Conservation (phyloP, 2,329 filamentous ascomycete species). For the Alternaria viburni region DNA sequence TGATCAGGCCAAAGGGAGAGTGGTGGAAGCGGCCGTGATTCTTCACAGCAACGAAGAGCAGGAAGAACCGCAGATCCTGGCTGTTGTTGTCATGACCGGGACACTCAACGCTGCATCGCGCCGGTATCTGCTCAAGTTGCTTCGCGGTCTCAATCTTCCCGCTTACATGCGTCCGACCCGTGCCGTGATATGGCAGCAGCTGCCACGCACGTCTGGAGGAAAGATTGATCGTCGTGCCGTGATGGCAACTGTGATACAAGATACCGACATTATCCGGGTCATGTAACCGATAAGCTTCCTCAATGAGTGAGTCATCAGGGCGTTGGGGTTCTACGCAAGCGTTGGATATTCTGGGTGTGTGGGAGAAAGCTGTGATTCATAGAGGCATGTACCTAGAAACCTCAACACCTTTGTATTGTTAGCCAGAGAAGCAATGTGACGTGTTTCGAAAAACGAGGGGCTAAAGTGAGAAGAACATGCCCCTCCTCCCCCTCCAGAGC, state of each 20-base stretch:
- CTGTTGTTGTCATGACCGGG: background rate
- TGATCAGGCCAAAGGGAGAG: background rate
- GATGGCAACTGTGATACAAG: background rate
- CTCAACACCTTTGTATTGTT: constrained; percentile 6
- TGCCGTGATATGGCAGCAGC: background rate
- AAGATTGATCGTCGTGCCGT: background rate
- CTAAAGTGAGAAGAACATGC: background rate
- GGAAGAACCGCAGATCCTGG: background rate
- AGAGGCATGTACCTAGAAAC: background rate
- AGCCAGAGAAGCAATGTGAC: constrained; percentile 14
- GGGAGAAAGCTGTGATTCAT: background rate
- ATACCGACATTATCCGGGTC: background rate
- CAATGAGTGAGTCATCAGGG: background rate
- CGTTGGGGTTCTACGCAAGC: no score
- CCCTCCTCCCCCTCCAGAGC: background rate
- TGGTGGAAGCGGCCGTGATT: background rate
- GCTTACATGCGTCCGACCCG: background rate
- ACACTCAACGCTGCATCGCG: background rate
- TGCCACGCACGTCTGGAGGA: background rate
- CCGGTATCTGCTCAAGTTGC: background rate
- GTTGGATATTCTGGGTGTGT: background rate
- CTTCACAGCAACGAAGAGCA: background rate
- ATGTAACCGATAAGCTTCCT: background rate
- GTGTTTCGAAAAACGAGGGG: constrained; percentile 19
- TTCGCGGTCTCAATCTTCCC: background rate